Conservation (phyloP, 2,329 filamentous ascomycete species). For the Clarireedia paspali region DNA sequence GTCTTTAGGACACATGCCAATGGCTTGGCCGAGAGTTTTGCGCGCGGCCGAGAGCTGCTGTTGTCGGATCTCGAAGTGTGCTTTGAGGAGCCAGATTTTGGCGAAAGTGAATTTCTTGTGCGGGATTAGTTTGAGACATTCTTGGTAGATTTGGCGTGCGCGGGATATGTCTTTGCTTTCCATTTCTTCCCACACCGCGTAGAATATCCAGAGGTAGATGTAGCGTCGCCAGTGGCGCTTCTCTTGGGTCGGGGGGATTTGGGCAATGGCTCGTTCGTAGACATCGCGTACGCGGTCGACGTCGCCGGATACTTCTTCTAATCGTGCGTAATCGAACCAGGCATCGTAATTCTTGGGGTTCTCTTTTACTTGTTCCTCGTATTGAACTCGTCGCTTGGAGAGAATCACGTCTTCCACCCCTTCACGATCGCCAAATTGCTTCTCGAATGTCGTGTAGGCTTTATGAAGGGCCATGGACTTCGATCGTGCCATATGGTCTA, state of each 20-base stretch:
- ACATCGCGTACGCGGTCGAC: slow-evolving; percentile 79
- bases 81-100: slow-evolving; percentile 91
- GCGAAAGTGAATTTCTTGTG: slow-evolving; percentile 97
- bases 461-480: slow-evolving; percentile 82
- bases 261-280: slow-evolving; percentile 92
- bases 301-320: slow-evolving; percentile 83
- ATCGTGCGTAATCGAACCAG: slow-evolving; percentile 90
- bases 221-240: slow-evolving; percentile 97
- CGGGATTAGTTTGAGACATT: slow-evolving; percentile 79
- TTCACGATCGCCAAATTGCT: slow-evolving; percentile 89
- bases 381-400: slow-evolving; percentile 86
- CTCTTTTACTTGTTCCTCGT: slow-evolving; percentile 89
- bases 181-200: slow-evolving; percentile 90
- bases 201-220: slow-evolving; percentile 97
- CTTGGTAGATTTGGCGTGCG: slow-evolving; percentile 82
- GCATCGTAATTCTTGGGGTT: slow-evolving; percentile 95
- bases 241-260: slow-evolving; percentile 89
- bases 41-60: slow-evolving; percentile 71
- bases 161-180: slow-evolving; percentile 71
- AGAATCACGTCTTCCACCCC: slow-evolving; percentile 93
- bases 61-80: slow-evolving; percentile 88
- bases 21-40: slow-evolving; percentile 81
- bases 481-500: slow-evolving; percentile 84
- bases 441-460: slow-evolving; percentile 94
- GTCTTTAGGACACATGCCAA: slow-evolving; percentile 94